phyloP scores from a whole-genome alignment of 2,329 filamentous ascomycete species.

The Scortechinia acanthostroma region DNA sequence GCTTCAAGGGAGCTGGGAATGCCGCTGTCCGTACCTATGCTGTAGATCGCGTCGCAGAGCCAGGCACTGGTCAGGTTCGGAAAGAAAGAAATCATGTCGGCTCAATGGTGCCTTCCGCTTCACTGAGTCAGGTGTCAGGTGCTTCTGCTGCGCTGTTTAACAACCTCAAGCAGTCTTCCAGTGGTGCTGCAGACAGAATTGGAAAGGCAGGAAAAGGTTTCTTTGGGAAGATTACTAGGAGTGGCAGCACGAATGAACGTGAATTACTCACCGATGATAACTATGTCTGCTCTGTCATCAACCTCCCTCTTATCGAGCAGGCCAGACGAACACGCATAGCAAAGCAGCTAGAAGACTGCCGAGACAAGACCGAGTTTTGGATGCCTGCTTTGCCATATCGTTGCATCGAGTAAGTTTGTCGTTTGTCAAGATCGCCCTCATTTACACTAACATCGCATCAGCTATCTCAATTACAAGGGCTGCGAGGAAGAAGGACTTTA shows the following conservation, averaged over 20 bases:
- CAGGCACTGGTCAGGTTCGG: neutral
- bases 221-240: constrained; percentile 71
- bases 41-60: neutral
- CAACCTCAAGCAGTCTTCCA: constrained; percentile 67
- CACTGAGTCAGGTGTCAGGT: constrained; percentile 43
- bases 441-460: neutral
- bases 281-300: constrained; percentile 79
- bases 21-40: neutral
- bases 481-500: constrained; percentile 92
- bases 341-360: constrained; percentile 76
- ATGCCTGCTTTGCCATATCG: constrained; percentile 94
- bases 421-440: neutral
- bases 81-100: neutral
- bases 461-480: constrained; percentile 85
- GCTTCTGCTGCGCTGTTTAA: constrained; percentile 48
- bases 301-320: constrained; percentile 78
- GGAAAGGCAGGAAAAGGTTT: constrained; percentile 59
- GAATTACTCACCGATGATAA: constrained; percentile 70
- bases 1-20: neutral
- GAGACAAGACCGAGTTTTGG: constrained; percentile 97
- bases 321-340: constrained; percentile 83
- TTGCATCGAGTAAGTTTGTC: constrained; percentile 64
- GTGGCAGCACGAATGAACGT: constrained; percentile 63
- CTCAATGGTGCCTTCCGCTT: constrained; percentile 32
- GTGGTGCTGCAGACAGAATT: constrained; percentile 72